Base-by-base conservation (phyloP, 2,329 filamentous ascomycete genomes). In the Colletotrichum higginsianum region DNA sequence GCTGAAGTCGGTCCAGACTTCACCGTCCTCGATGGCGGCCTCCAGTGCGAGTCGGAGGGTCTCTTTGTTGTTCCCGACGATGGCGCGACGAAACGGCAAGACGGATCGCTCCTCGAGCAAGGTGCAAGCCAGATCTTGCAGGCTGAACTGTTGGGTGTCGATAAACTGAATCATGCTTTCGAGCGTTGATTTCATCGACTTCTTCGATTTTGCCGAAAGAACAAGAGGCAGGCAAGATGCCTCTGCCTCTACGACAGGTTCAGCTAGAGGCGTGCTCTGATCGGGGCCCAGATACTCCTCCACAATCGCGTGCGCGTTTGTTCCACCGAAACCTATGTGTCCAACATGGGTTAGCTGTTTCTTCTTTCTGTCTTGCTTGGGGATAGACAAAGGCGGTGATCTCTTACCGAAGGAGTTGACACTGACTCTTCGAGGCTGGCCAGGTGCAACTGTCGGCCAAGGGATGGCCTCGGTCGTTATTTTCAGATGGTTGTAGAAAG, bases 401-500 rank as follows among this genome's bases (percentile, higher is more conserved):
- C 9, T 15, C 55, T 11, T 38, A 55, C 53, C 53, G 6, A 56
- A 56, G 6, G 53, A 56, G 18, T 56, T 56, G 30, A 56, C 53
- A 61, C 44, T 46, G 6, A 16, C 40, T 26, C 57, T 46, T 7
- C 21, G 40, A 7, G 40, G 57, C 44, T 61, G 57, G 23, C 57
- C 57, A 46, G 40, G 23, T 47, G 7, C 23, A n/a, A 47, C 40
- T 23, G n/a, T 21, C 23, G 40, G 44, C 57, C 57, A 61, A 26
- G 57, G 23, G 30, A 61, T 30, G 18, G 56, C 57, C 13, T 44
- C 40, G 6, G 30, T 61, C 21, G 38, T 23, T 7, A 61, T 44
- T 21, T n/a, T 9, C 23, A 42, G 2, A 65, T 50, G 1, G 61
- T 13, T 8, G 16, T 40, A 15, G 23, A 76, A 79, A 1, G 78